These are phyloP conservation scores for Trypanosoma mega DNA, from an alignment of 208 protist genomes.

Conservation along the genomic window DNA sequence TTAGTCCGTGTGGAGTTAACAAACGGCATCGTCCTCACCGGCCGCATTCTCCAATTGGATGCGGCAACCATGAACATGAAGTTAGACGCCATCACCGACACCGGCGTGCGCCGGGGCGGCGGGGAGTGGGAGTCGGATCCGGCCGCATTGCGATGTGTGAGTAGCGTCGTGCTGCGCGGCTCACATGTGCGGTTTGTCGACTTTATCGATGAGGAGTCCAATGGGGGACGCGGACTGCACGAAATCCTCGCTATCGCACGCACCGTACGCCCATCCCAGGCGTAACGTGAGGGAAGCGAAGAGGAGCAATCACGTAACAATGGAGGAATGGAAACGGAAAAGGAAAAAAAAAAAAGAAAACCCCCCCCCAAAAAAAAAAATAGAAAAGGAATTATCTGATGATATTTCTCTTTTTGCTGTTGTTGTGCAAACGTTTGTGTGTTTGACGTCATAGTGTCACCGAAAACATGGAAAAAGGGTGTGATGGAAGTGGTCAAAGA, in stretches of 20 bases:
- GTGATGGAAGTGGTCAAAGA: too few species aligned
- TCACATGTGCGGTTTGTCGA: conserved; percentile 63
- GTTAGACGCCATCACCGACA: conserved; percentile 63
- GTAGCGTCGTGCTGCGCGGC: conserved; percentile 65
- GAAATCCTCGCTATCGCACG: conserved; percentile 33
- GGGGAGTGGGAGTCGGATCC: conserved; percentile 39
- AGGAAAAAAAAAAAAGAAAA: too few species aligned
- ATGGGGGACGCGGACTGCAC: conserved; percentile 41
- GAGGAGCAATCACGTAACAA: background rate
- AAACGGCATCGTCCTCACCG: conserved; percentile 63
- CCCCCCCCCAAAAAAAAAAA: too few species aligned
- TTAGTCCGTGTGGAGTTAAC: conserved; percentile 71
- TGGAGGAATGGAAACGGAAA: too few species aligned
- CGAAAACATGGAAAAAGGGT: too few species aligned
- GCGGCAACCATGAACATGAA: conserved; percentile 75
- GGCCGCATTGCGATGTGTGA: conserved; percentile 51
- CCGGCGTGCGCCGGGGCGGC: conserved; percentile 38
- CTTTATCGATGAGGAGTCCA: conserved; percentile 53
- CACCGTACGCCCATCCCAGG: conserved; percentile 17
- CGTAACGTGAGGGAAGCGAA: background rate
- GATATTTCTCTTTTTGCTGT: too few species aligned
- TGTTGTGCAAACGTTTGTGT: too few species aligned
- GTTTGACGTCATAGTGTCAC: too few species aligned
- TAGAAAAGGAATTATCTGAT: too few species aligned
- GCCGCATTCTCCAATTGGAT: conserved; percentile 68